Percentiles rank a stretch among this genome's conserved stretches.
Evolutionary conservation across 2,329 filamentous ascomycete genomes (phyloP).

Genomic region (Arthroderma sp.): DNA sequence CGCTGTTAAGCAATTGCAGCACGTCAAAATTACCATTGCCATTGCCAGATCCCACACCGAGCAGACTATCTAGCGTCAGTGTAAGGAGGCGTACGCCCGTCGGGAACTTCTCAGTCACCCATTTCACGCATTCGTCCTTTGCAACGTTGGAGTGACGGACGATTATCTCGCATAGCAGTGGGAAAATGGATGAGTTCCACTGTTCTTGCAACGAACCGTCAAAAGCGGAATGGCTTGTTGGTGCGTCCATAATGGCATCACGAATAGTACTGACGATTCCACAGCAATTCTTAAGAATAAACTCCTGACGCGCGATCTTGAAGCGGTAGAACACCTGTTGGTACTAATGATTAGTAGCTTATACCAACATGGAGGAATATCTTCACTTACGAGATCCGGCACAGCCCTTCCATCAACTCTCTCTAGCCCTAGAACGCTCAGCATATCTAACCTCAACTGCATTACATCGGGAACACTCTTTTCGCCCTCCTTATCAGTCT

Average conservation of each 20-base stretch:
- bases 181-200: constrained; percentile 19
- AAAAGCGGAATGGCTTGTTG: background rate
- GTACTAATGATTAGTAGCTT: background rate
- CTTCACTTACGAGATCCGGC: constrained; percentile 23
- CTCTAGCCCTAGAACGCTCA: background rate
- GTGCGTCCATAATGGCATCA: constrained; percentile 19
- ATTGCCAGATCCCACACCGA: constrained; percentile 20
- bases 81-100: constrained; percentile 20
- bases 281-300: constrained; percentile 24
- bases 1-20: background rate
- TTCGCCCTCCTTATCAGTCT: constrained; percentile 10
- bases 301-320: constrained; percentile 29
- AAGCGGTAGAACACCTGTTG: constrained; percentile 30
- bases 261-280: constrained; percentile 26
- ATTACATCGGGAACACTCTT: constrained; percentile 10
- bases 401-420: background rate
- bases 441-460: constrained; percentile 7
- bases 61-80: constrained; percentile 24
- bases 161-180: constrained; percentile 25
- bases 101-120: constrained; percentile 21
- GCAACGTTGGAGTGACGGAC: constrained; percentile 23
- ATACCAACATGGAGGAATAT: background rate
- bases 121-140: constrained; percentile 22
- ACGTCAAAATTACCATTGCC: constrained; percentile 12
- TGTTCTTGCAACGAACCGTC: constrained; percentile 9